A percentile compares a stretch with the other conserved stretches of the same genome.
These are phyloP conservation scores for Solanum pinnatisectum DNA, from an alignment of 257 asterid genomes.

Conservation along the genomic window DNA sequence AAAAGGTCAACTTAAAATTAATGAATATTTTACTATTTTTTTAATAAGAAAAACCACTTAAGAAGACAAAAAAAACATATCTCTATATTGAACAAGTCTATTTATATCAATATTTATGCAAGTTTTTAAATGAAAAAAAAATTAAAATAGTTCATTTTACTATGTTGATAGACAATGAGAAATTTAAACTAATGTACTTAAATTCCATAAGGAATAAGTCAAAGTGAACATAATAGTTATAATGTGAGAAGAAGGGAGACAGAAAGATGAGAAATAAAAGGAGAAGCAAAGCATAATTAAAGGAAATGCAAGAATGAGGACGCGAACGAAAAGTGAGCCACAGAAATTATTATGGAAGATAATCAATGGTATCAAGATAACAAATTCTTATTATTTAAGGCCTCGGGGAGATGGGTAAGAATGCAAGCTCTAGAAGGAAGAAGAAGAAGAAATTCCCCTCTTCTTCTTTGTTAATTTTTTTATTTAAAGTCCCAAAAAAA, in stretches of 20 bases:
- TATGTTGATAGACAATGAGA: background rate
- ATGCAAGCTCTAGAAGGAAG: conserved; percentile 5
- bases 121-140: background rate
- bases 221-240: background rate
- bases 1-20: background rate
- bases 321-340: background rate
- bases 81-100: background rate
- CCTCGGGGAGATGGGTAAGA: background rate
- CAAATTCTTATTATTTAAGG: conserved; percentile 1
- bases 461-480: conserved; percentile 7
- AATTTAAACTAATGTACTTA: background rate
- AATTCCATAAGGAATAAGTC: background rate
- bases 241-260: background rate
- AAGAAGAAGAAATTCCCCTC: conserved; percentile 15
- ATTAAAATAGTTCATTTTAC: background rate
- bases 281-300: background rate
- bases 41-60: background rate
- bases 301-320: background rate
- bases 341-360: background rate
- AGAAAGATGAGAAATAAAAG: background rate
- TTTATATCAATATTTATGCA: background rate
- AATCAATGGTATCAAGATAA: background rate
- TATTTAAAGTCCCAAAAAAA: background rate
- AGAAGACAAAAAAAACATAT: background rate
- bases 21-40: background rate